These are phyloP conservation scores for Phytophthora ohioensis DNA, from an alignment of 352 stramenopile genomes.

Conservation along the genomic window DNA sequence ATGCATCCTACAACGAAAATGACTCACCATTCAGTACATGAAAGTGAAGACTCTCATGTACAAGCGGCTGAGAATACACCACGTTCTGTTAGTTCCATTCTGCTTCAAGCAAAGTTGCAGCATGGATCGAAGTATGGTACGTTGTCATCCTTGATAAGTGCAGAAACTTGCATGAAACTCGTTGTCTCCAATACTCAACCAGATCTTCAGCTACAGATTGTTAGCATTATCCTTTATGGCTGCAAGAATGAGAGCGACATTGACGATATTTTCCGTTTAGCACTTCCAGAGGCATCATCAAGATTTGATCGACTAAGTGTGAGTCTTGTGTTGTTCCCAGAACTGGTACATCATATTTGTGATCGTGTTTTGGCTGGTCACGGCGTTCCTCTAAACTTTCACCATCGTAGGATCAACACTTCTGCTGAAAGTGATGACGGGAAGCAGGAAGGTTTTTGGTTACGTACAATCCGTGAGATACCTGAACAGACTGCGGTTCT, in stretches of 20 bases:
- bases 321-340: constrained; percentile 37
- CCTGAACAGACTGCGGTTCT: constrained; percentile 38
- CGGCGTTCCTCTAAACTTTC: constrained; percentile 30
- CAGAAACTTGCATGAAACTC: constrained; percentile 5
- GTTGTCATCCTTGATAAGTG: background rate
- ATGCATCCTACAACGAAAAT: constrained; percentile 7
- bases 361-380: constrained; percentile 43
- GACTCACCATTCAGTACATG: background rate
- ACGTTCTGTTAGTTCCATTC: constrained; percentile 26
- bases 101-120: constrained; percentile 32
- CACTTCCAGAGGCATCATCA: constrained; percentile 3
- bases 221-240: constrained; percentile 26
- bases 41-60: background rate
- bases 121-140: background rate
- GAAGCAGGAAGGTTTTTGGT: constrained; percentile 30
- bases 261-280: constrained; percentile 9
- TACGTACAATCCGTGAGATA: constrained; percentile 21
- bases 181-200: background rate
- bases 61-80: background rate
- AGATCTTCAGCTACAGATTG: constrained; percentile 28
- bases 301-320: constrained; percentile 36
- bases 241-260: background rate
- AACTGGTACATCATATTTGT: constrained; percentile 33
- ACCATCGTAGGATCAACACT: background rate
- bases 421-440: constrained; percentile 1